Evolutionary conservation across 352 stramenopile genomes (phyloP).

Genomic region (Phytophthora meadii): DNA sequence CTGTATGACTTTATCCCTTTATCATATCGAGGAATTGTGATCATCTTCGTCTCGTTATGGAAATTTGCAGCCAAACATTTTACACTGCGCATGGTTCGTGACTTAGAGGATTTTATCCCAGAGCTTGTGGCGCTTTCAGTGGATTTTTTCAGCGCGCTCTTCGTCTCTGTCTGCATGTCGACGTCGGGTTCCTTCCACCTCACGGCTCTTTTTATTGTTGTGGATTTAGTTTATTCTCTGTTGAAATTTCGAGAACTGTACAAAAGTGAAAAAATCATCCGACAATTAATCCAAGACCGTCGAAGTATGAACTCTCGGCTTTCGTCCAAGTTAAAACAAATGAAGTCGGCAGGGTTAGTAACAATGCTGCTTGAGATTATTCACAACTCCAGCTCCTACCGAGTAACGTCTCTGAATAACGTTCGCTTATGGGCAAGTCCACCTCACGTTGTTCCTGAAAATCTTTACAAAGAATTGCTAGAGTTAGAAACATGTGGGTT

Average conservation of each 20-base stretch:
- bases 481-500: neutral
- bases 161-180: constrained; percentile 20
- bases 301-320: neutral
- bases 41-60: too few relatives aligned
- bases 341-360: neutral
- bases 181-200: too few relatives aligned
- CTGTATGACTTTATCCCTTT: too few relatives aligned
- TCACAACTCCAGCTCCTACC: neutral
- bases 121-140: constrained; percentile 17
- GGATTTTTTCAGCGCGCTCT: constrained; percentile 24
- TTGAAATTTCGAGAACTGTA: constrained; percentile 7
- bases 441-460: constrained; percentile 1
- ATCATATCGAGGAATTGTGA: too few relatives aligned
- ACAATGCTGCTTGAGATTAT: neutral
- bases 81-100: neutral
- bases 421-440: neutral
- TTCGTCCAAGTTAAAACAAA: neutral
- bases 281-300: neutral
- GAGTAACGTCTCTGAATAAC: neutral
- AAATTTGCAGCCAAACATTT: neutral
- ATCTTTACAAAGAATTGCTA: neutral
- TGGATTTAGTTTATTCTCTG: neutral
- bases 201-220: neutral
- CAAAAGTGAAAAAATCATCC: neutral
- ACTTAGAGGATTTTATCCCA: constrained; percentile 12